phyloP scores from a whole-genome alignment of 2,329 filamentous ascomycete genomes.

The Colletotrichum spinosum region DNA sequence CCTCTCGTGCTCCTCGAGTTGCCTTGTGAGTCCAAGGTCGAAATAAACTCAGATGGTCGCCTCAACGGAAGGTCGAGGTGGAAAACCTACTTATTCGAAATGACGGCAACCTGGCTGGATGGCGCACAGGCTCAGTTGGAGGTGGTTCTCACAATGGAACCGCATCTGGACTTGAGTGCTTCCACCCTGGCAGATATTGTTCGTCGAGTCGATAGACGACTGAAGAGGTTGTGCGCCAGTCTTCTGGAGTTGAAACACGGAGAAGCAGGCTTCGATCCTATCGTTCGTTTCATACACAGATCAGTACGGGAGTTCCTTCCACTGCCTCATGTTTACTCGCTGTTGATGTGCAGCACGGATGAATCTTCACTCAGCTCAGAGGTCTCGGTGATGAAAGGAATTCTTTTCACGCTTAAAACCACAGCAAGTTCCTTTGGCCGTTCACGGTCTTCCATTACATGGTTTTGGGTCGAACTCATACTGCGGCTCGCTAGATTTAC shows the following conservation, averaged over 20 bases:
- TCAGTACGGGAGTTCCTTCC: slow-evolving; percentile 2
- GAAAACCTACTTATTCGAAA: background rate
- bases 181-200: background rate
- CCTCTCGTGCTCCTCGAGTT: background rate
- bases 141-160: background rate
- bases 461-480: background rate
- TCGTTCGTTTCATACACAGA: background rate
- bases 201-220: background rate
- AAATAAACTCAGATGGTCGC: background rate
- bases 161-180: too few relatives aligned
- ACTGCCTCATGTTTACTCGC: background rate
- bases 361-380: background rate
- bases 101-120: background rate
- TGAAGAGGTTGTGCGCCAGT: slow-evolving; percentile 6
- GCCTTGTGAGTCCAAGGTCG: background rate
- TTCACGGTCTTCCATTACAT: background rate
- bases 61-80: background rate
- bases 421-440: too few relatives aligned
- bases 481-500: background rate
- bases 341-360: background rate
- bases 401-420: background rate
- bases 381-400: background rate
- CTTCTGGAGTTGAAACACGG: background rate
- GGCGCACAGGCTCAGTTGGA: background rate
- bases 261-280: background rate